These are phyloP conservation scores for Leishmania martiniquensis DNA, from an alignment of 208 protist genomes.

Conservation along the genomic window DNA sequence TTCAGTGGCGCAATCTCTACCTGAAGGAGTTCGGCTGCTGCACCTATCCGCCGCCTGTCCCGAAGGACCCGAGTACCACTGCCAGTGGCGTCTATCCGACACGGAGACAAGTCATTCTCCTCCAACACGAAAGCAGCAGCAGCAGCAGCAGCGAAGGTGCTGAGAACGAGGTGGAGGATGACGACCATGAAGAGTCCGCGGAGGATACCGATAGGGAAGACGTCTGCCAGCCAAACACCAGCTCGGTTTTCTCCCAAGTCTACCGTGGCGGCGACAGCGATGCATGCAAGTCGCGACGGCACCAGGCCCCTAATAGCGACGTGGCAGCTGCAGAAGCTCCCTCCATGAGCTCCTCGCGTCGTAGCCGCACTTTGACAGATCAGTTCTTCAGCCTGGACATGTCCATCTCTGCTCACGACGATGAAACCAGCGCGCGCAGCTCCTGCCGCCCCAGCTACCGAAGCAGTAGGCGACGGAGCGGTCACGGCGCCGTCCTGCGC, in stretches of 20 bases:
- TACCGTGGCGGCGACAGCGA: not conserved
- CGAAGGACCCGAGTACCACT: constrained; percentile 61
- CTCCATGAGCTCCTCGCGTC: not conserved
- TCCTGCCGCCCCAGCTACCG: not conserved
- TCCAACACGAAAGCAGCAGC: constrained; percentile 14
- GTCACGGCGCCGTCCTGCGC: constrained; percentile 24
- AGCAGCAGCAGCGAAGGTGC: constrained; percentile 13
- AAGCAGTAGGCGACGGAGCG: constrained; percentile 7
- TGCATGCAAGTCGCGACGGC: not conserved
- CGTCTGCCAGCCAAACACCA: not conserved
- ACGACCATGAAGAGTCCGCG: constrained; percentile 10
- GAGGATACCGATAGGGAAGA: constrained; percentile 15
- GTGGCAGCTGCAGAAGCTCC: not conserved
- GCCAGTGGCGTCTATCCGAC: constrained; percentile 28
- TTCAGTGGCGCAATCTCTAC: constrained; percentile 88
- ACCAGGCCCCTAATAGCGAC: not conserved
- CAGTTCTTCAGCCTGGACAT: constrained; percentile 30
- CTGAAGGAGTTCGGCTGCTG: constrained; percentile 66
- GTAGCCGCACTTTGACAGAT: not conserved
- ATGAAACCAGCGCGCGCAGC: not conserved
- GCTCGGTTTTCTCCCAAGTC: not conserved
- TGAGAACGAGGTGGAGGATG: not conserved
- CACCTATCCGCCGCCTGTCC: constrained; percentile 78
- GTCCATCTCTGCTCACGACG: not conserved
- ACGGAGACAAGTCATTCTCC: constrained; percentile 17